Percentiles rank a stretch among this genome's conserved stretches.
Conservation (phyloP, 306 rosid species). For the Oemleria cerasiformis region DNA sequence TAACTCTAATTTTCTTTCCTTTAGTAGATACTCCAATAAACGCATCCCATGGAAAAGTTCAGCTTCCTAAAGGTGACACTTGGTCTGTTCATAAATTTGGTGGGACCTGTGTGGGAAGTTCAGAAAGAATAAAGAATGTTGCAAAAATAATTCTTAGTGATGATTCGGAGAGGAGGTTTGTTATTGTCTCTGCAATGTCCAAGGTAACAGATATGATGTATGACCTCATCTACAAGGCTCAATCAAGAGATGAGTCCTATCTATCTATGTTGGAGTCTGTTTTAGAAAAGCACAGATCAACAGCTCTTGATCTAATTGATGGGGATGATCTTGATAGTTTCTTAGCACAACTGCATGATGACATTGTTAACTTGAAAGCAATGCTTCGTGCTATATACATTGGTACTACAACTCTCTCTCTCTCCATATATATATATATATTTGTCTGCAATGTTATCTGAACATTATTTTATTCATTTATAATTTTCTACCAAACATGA, state of each 20-base stretch:
- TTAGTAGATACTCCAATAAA: conserved; percentile 42
- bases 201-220: conserved; percentile 98
- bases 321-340: conserved; percentile 70
- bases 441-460: too few species aligned
- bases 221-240: conserved; percentile 84
- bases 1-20: conserved; percentile 5
- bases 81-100: conserved; percentile 99
- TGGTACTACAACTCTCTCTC: conserved; percentile 37
- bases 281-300: conserved; percentile 72
- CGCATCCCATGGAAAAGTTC: conserved; percentile 43
- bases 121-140: conserved; percentile 81
- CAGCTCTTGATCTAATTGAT: conserved; percentile 80
- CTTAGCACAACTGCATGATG: conserved; percentile 63
- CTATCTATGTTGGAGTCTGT: conserved; percentile 73
- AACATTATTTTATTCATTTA: neutral
- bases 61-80: conserved; percentile 64
- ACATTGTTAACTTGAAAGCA: conserved; percentile 77
- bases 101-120: conserved; percentile 89
- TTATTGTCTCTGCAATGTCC: conserved; percentile 95
- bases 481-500: conserved; percentile 2
- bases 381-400: conserved; percentile 99
- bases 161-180: conserved; percentile 78
- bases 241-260: conserved; percentile 79
- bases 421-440: conserved; percentile 2
- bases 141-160: conserved; percentile 66